A percentile compares a stretch with the other conserved stretches of the same genome.
Evolutionary conservation across 768 basidiomycete genomes (phyloP).

Genomic region (Hypholoma fasciculare): DNA sequence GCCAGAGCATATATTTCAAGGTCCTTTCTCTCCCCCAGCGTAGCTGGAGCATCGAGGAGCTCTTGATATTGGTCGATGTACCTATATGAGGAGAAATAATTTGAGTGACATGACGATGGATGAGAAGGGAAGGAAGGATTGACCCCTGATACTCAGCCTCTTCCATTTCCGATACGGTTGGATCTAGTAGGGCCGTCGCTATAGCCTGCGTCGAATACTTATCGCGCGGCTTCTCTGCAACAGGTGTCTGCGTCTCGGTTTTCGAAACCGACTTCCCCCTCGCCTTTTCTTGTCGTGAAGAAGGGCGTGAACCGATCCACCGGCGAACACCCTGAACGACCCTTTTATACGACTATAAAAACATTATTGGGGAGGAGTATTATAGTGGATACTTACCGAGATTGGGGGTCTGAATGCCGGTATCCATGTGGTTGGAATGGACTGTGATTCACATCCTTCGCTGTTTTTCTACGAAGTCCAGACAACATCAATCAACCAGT

Average conservation of each 20-base stretch:
- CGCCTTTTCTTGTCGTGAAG: conserved; percentile 39
- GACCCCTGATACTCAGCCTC: conserved; percentile 74
- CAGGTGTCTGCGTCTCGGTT: conserved; percentile 34
- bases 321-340: conserved; percentile 77
- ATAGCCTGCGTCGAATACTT: conserved; percentile 57
- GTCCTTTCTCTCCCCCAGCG: conserved; percentile 56
- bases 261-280: conserved; percentile 34
- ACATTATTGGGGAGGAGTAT: background rate
- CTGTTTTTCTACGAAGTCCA: conserved; percentile 55
- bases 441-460: conserved; percentile 66
- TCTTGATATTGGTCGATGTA: conserved; percentile 78
- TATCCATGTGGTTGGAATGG: conserved; percentile 71
- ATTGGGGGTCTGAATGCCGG: conserved; percentile 30
- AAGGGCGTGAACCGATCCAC: conserved; percentile 67
- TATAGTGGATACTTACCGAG: conserved; percentile 25
- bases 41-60: conserved; percentile 56
- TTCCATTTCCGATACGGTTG: conserved; percentile 63
- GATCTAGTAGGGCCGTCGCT: conserved; percentile 58
- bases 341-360: conserved; percentile 30
- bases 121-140: conserved; percentile 8
- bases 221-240: conserved; percentile 32
- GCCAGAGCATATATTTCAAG: conserved; percentile 54
- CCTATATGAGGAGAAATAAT: conserved; percentile 28
- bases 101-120: background rate
- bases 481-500: no score